These are phyloP conservation scores for Boletus reticulatus DNA, from an alignment of 768 basidiomycete genomes.

Conservation along the genomic window DNA sequence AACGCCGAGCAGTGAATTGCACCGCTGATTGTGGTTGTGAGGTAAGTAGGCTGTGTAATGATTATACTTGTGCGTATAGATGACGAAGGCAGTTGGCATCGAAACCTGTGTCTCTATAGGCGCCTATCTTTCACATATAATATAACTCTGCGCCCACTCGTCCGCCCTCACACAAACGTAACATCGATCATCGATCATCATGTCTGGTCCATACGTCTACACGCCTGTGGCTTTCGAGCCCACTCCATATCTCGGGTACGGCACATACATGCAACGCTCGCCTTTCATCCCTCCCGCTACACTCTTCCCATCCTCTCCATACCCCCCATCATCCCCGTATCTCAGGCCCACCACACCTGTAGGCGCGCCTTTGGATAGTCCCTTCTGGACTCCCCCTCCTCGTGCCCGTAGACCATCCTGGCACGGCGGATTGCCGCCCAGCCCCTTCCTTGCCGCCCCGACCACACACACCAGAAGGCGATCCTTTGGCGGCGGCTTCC, in stretches of 20 bases:
- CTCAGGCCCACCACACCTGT: slow-evolving; percentile 31
- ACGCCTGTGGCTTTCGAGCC: slow-evolving; percentile 36
- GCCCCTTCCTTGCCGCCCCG: slow-evolving; percentile 23
- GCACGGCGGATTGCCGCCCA: slow-evolving; percentile 33
- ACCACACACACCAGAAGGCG: slow-evolving; percentile 18
- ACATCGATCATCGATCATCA: slow-evolving; percentile 15
- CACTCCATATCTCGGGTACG: slow-evolving; percentile 35
- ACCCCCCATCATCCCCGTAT: slow-evolving; percentile 26
- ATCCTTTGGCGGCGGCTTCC: slow-evolving; percentile 28
- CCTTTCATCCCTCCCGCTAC: slow-evolving; percentile 44
- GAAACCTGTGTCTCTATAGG: slow-evolving; percentile 11
- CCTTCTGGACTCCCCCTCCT: slow-evolving; percentile 24
- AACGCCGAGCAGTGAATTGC: slow-evolving; percentile 1
- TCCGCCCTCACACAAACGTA: not conserved
- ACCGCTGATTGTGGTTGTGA: slow-evolving; percentile 17
- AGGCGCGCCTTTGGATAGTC: slow-evolving; percentile 18
- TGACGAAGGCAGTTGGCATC: not conserved
- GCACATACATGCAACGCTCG: slow-evolving; percentile 34
- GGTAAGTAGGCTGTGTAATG: slow-evolving; percentile 15
- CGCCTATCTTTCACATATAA: slow-evolving; percentile 21
- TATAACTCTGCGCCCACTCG: not conserved
- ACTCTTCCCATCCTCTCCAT: slow-evolving; percentile 40
- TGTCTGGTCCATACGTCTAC: slow-evolving; percentile 45
- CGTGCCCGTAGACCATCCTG: slow-evolving; percentile 44
- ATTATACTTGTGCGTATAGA: not conserved